Conservation (phyloP, 176 grass and related monocot species). For the Bothriochloa decipiens region DNA sequence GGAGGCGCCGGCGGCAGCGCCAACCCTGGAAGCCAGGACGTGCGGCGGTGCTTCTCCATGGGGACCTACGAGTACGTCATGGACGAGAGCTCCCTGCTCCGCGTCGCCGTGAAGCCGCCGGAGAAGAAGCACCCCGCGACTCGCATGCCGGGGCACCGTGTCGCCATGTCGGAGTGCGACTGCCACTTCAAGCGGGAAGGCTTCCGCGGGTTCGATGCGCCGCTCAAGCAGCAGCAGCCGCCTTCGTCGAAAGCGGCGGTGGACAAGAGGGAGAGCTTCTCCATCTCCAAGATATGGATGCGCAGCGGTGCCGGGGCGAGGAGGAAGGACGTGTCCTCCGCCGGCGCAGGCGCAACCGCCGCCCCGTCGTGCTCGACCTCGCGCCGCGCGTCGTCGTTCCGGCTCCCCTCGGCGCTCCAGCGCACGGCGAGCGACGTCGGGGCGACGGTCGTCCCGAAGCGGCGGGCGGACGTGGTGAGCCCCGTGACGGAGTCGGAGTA, state of each 20-base stretch:
- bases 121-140: constrained; percentile 44
- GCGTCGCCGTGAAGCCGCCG: constrained; percentile 78
- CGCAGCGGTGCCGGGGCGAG: constrained; percentile 31
- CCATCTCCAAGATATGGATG: constrained; percentile 93
- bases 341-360: not conserved
- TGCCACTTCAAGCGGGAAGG: constrained; percentile 81
- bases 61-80: constrained; percentile 94
- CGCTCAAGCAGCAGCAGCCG: not conserved
- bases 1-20: no score
- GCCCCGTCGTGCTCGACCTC: constrained; percentile 39
- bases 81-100: constrained; percentile 64
- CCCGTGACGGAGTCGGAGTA: constrained; percentile 73
- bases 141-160: constrained; percentile 49
- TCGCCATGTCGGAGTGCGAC: constrained; percentile 91
- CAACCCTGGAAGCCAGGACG: no score
- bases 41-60: constrained; percentile 91
- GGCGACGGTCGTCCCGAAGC: constrained; percentile 39
- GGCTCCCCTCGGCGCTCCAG: constrained; percentile 51
- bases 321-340: constrained; percentile 52
- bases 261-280: constrained; percentile 75
- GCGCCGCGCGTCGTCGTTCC: constrained; percentile 64
- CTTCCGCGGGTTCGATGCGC: constrained; percentile 61
- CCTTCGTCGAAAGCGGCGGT: constrained; percentile 7
- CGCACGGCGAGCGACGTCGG: constrained; percentile 50
- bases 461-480: constrained; percentile 54